Percentiles rank a stretch among this genome's conserved stretches.
These are phyloP conservation scores for Polygonum aviculare DNA, from an alignment of 148 eudicot species.

Conservation along the genomic window DNA sequence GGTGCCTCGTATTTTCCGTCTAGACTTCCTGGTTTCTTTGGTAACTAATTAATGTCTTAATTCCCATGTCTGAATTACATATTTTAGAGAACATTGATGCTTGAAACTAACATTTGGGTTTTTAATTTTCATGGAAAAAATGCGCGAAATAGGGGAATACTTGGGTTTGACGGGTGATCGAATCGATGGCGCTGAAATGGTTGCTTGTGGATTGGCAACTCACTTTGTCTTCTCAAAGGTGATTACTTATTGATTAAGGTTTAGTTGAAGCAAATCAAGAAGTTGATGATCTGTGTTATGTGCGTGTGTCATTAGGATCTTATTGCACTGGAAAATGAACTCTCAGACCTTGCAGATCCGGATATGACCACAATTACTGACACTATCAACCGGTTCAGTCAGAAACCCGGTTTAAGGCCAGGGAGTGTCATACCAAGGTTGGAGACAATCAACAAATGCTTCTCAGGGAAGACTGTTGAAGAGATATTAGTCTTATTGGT, in stretches of 20 bases:
- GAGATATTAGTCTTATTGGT: slow-evolving; percentile 25
- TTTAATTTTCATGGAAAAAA: too few relatives aligned
- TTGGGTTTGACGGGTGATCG: slow-evolving; percentile 25
- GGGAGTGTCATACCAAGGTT: background rate
- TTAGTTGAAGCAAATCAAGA: background rate
- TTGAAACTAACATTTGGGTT: too few relatives aligned
- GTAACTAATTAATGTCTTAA: slow-evolving; percentile 12
- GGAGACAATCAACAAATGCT: slow-evolving; percentile 21
- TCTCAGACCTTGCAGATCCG: background rate
- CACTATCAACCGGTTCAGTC: slow-evolving; percentile 9
- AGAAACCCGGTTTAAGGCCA: background rate
- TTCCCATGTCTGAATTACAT: background rate
- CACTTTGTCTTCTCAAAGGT: slow-evolving; percentile 31
- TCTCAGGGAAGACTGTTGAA: slow-evolving; percentile 23
- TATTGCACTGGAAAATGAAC: slow-evolving; percentile 18
- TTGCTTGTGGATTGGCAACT: slow-evolving; percentile 34
- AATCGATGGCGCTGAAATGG: slow-evolving; percentile 25
- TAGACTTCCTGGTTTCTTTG: slow-evolving; percentile 33
- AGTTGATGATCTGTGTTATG: background rate
- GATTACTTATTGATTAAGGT: background rate
- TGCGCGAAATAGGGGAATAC: slow-evolving; percentile 21
- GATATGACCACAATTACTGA: slow-evolving; percentile 9
- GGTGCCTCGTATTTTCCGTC: slow-evolving; percentile 36
- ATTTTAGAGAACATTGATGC: too few relatives aligned
- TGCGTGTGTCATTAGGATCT: slow-evolving; percentile 13